Base-by-base conservation (phyloP, 345 rosid genomes). In the Bruguiera parviflora region DNA sequence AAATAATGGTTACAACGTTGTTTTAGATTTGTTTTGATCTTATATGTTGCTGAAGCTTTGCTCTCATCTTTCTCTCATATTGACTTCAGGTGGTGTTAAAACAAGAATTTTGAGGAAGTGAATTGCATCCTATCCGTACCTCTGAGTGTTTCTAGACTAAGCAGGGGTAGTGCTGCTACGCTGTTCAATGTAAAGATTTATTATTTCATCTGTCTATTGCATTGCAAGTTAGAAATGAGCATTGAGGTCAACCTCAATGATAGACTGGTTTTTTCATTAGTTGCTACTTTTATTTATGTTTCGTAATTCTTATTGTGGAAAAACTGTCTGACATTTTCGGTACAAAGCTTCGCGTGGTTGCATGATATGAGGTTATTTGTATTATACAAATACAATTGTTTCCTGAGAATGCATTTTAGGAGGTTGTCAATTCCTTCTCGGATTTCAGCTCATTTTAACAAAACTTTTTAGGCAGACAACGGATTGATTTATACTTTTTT, bases 71-170 rank as follows among this genome's bases (percentile, higher is more conserved):
- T 35, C 37, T 24, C 25, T 31, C 29, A 43, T 1, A 59, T 27
- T 43, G 65, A 37, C 75, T 75, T 70, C 88, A 95, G 97, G 91
- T 33, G 96, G 92, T 65, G 90, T 95, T 64, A 88, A 80, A 85
- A 89, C 97, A 65, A 89, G 79, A 78, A 81, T 94, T 63, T 22
- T 70, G 66, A 86, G 78, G 83, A 94, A 88, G 80, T 84, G 71
- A 83, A 68, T 56, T 33, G 71, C 66, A 33, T 46, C 56, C 35
- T 27, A 68, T 43, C 20, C 49, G 65, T 56, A 62, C 33, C 37
- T 64, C 66, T 58, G 69, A 61, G 58, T 63, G 75, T 59, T 33
- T 75, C 66, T 72, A 77, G 61, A 64, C 67, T 68, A 71, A 61
- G 61, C 37, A 24, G 71, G 71, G 57, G 71, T 61, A 65, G 11